A percentile compares a stretch with the other conserved stretches of the same genome.
These are phyloP conservation scores for Dinochytrium kinnereticum DNA, from an alignment of 371 early-diverging fungal genomes.

Conservation along the genomic window DNA sequence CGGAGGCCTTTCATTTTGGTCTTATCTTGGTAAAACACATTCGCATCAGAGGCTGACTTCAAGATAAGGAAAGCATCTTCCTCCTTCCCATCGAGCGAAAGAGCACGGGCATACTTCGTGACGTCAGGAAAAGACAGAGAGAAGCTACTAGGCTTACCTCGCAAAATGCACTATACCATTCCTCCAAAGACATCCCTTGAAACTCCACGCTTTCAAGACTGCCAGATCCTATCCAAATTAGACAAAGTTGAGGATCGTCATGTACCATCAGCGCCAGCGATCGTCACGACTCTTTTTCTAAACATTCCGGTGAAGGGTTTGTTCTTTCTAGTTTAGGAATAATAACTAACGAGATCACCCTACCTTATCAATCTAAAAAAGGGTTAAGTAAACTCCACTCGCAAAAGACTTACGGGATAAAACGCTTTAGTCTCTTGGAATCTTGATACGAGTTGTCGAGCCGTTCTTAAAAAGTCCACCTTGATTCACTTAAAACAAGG, in stretches of 20 bases:
- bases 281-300: neutral
- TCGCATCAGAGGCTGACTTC: slow-evolving; percentile 63
- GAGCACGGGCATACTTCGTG: slow-evolving; percentile 62
- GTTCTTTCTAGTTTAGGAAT: no score
- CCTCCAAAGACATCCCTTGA: neutral
- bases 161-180: slow-evolving; percentile 6
- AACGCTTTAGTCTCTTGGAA: slow-evolving; percentile 63
- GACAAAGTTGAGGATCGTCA: no score
- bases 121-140: neutral
- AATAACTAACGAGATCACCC: no score
- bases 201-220: slow-evolving; percentile 48
- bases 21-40: slow-evolving; percentile 70
- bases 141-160: neutral
- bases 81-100: slow-evolving; percentile 61
- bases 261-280: no score
- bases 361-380: slow-evolving; percentile 10
- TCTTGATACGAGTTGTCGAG: slow-evolving; percentile 49
- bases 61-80: slow-evolving; percentile 69
- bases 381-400: no score
- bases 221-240: neutral
- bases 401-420: slow-evolving; percentile 49
- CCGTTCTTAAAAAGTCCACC: slow-evolving; percentile 48
- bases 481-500: neutral
- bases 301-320: neutral
- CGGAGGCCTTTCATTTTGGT: slow-evolving; percentile 54